Percentiles rank a stretch among this genome's conserved stretches.
phyloP scores from a whole-genome alignment of 163 green algal genomes.

The Trebouxiophyceae sp. region DNA sequence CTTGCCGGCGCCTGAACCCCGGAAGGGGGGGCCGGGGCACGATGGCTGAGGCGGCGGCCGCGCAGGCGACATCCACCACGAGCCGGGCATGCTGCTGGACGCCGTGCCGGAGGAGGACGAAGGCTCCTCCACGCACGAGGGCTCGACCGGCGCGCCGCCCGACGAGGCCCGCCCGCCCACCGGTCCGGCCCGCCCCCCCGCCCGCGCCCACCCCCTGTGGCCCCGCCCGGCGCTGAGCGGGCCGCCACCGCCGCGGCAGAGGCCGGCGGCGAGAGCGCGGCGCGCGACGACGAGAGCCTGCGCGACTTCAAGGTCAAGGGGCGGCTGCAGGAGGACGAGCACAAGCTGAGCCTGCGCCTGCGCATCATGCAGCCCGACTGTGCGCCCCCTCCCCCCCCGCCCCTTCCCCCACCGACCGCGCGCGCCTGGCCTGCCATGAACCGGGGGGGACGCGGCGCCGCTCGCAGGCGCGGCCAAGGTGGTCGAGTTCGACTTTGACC shows the following conservation, averaged over 20 bases:
- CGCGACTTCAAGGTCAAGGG: conserved; percentile 48
- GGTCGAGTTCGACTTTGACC: conserved; percentile 84
- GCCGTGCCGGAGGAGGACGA: neutral
- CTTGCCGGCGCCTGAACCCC: too few relatives aligned
- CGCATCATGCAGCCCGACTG: conserved; percentile 63
- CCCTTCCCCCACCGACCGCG: too few relatives aligned
- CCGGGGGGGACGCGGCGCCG: too few relatives aligned
- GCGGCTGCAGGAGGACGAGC: conserved; percentile 46
- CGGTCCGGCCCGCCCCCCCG: too few relatives aligned
- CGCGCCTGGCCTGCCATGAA: too few relatives aligned
- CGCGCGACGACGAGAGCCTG: too few relatives aligned
- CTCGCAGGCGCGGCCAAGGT: conserved; percentile 54
- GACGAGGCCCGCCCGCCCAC: neutral
- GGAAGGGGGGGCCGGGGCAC: conserved; percentile 9
- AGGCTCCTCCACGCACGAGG: neutral
- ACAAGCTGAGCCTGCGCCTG: conserved; percentile 67
- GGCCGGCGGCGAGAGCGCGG: too few relatives aligned
- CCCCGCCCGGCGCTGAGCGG: too few relatives aligned
- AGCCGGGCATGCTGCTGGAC: neutral
- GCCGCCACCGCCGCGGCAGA: too few relatives aligned
- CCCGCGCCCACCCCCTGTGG: too few relatives aligned
- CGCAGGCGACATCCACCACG: conserved; percentile 1
- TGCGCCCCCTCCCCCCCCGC: conserved; percentile 8
- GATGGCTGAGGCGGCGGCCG: neutral
- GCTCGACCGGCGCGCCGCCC: too few relatives aligned